Percentiles rank a stretch among this genome's conserved stretches.
phyloP scores from a whole-genome alignment of 176 grass and related monocot genomes.

The Ampelocalamus luodianensis region DNA sequence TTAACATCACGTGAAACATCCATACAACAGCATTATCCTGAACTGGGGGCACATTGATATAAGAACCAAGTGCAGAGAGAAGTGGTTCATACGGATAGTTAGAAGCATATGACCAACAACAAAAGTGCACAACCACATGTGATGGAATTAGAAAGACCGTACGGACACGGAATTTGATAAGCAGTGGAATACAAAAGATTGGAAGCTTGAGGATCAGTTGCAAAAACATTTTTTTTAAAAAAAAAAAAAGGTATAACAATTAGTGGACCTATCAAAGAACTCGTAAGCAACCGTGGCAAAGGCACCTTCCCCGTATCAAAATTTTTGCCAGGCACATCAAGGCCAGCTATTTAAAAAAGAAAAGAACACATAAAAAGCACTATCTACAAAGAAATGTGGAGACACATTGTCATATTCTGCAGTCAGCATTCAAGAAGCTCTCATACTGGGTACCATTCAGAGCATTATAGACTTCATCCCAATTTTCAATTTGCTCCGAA shows the following conservation, averaged over 20 bases:
- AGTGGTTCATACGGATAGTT: background rate
- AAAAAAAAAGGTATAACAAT: slow-evolving; percentile 12
- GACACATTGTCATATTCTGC: slow-evolving; percentile 44
- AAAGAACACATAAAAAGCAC: background rate
- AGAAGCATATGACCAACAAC: background rate
- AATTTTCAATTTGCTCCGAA: slow-evolving; percentile 74
- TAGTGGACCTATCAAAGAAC: slow-evolving; percentile 47
- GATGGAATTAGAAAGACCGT: background rate
- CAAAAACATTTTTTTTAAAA: background rate
- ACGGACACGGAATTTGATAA: background rate
- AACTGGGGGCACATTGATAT: background rate
- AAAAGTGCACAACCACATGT: background rate
- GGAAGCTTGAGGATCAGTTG: slow-evolving; percentile 23
- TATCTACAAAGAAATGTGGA: slow-evolving; percentile 33
- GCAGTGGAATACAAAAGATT: background rate
- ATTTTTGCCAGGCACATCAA: slow-evolving; percentile 34
- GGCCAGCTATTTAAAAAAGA: slow-evolving; percentile 25
- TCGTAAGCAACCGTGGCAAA: slow-evolving; percentile 18
- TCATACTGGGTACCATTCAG: slow-evolving; percentile 78
- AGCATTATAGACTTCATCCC: slow-evolving; percentile 68
- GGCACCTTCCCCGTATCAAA: slow-evolving; percentile 36
- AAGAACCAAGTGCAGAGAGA: background rate
- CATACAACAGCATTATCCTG: background rate
- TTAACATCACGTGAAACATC: background rate
- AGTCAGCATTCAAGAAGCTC: slow-evolving; percentile 77